Conservation (phyloP, 352 stramenopile species). For the Lagenidium sp. region DNA sequence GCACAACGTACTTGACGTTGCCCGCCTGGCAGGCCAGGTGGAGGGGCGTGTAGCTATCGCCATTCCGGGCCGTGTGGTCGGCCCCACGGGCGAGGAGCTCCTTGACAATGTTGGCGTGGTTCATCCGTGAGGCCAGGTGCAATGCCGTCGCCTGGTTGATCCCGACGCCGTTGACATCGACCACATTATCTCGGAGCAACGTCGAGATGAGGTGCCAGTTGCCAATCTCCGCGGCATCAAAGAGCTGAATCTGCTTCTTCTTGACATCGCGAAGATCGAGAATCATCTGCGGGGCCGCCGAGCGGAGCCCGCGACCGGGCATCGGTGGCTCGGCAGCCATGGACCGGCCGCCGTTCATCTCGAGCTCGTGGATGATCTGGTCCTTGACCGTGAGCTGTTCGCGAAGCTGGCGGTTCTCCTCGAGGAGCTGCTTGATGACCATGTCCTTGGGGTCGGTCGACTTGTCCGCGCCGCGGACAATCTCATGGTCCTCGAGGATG, state of each 20-base stretch:
- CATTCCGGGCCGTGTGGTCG: conserved; percentile 52
- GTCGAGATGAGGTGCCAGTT: conserved; percentile 80
- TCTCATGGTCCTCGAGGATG: conserved; percentile 78
- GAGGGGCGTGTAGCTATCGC: conserved; percentile 75
- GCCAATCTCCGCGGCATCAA: conserved; percentile 75
- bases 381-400: conserved; percentile 78
- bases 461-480: conserved; percentile 68
- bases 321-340: conserved; percentile 7
- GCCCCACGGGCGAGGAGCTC: conserved; percentile 62
- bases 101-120: conserved; percentile 67
- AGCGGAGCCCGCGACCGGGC: conserved; percentile 14
- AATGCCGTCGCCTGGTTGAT: conserved; percentile 83
- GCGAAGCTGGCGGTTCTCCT: conserved; percentile 70
- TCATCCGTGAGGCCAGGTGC: conserved; percentile 66
- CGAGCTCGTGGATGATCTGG: conserved; percentile 76
- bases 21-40: conserved; percentile 66
- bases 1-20: conserved; percentile 39
- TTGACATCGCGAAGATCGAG: conserved; percentile 78
- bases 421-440: conserved; percentile 80
- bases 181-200: conserved; percentile 70
- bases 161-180: conserved; percentile 80
- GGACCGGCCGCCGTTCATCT: conserved; percentile 49
- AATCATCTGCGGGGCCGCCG: conserved; percentile 70
- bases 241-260: conserved; percentile 87
- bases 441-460: conserved; percentile 81